Percentiles rank a stretch among this genome's conserved stretches.
Evolutionary conservation across 139 green algal species (phyloP).

Genomic region (Choricystis sp.): DNA sequence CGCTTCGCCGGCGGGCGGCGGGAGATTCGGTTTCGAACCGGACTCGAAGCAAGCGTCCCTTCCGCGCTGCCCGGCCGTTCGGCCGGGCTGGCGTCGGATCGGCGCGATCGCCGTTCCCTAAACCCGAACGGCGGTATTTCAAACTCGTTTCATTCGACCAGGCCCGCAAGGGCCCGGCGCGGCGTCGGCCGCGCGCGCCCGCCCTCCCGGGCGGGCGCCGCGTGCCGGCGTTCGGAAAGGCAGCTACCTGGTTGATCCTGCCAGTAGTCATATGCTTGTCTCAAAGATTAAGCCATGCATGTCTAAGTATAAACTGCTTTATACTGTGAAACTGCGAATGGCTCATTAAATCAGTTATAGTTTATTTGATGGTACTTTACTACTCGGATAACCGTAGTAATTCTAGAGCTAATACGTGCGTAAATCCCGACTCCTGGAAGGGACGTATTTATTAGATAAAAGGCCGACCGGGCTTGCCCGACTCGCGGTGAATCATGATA

Average conservation of each 20-base stretch:
- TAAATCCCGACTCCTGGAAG: constrained; percentile 75
- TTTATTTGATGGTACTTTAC: constrained; percentile 98
- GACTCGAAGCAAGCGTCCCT: constrained; percentile 1
- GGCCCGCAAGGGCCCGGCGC: background rate
- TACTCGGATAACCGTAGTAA: constrained; percentile 61
- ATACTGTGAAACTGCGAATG: constrained; percentile 99
- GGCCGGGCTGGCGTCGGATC: constrained; percentile 2
- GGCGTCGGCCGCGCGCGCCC: background rate
- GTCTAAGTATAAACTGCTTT: constrained; percentile 98
- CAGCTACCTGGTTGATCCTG: constrained; percentile 91
- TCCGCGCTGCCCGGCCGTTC: background rate
- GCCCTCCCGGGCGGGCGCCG: background rate
- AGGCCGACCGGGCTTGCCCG: constrained; percentile 45
- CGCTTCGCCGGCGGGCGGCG: background rate
- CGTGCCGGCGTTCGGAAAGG: constrained; percentile 17
- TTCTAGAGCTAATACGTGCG: constrained; percentile 89
- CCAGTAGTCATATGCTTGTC: constrained; percentile 97
- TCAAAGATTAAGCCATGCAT: constrained; percentile 99
- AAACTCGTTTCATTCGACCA: background rate
- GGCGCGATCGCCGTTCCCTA: background rate
- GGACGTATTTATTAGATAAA: constrained; percentile 91
- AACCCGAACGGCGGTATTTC: constrained; percentile 1
- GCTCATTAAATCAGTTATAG: constrained; percentile 99
- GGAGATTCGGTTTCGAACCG: constrained; percentile 16
- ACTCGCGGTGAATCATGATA: constrained; percentile 78